Evolutionary conservation across 495 filamentous ascomycete species (phyloP).

Genomic region (Neurospora sublineolata): DNA sequence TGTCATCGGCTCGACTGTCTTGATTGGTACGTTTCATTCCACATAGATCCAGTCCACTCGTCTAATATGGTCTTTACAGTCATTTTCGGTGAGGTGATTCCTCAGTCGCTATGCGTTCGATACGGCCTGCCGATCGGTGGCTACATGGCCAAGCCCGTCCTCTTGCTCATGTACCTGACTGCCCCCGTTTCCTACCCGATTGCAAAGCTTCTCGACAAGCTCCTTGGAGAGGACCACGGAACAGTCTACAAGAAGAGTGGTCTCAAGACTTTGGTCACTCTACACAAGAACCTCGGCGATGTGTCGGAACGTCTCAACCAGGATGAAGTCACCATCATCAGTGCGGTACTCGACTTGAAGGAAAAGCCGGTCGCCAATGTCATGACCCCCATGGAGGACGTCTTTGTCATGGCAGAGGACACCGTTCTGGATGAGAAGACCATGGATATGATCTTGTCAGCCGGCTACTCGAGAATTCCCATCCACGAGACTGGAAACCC

Average conservation of each 20-base stretch:
- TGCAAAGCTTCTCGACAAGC: conserved; percentile 76
- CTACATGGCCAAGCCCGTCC: conserved; percentile 81
- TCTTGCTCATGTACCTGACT: conserved; percentile 83
- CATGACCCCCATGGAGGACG: conserved; percentile 97
- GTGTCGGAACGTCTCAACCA: conserved; percentile 84
- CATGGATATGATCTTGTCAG: conserved; percentile 83
- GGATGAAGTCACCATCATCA: conserved; percentile 98
- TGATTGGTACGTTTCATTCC: conserved; percentile 60
- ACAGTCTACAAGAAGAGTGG: conserved; percentile 95
- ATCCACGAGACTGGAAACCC: conserved; percentile 78
- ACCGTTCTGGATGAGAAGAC: conserved; percentile 81
- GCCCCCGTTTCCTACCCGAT: conserved; percentile 79
- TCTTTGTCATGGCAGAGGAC: conserved; percentile 89
- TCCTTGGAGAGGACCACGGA: conserved; percentile 85
- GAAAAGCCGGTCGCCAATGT: conserved; percentile 89
- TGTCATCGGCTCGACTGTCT: conserved; percentile 77
- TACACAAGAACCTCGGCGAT: conserved; percentile 82
- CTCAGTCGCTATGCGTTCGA: conserved; percentile 91
- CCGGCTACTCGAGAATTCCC: conserved; percentile 90
- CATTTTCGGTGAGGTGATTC: conserved; percentile 93
- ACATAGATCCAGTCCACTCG: not conserved
- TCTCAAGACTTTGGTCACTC: conserved; percentile 64
- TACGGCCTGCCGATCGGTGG: conserved; percentile 96
- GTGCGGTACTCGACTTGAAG: conserved; percentile 88
- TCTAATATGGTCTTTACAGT: conserved; percentile 38